Percentiles rank a stretch among this genome's conserved stretches.
Conservation (phyloP, 352 stramenopile species). For the Globisporangium recalcitrans region DNA sequence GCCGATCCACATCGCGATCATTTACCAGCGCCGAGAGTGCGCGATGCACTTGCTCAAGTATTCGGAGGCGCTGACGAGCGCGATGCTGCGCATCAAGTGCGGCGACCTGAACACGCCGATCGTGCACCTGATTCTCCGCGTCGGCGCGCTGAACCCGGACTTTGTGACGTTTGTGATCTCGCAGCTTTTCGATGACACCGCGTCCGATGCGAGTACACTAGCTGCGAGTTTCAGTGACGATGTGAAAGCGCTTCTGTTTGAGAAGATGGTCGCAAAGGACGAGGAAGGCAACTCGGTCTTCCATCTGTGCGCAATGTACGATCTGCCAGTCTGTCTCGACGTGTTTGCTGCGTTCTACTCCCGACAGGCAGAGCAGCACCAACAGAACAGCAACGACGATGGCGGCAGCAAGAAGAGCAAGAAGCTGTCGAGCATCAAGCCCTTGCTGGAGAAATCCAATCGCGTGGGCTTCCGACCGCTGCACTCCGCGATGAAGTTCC, state of each 20-base stretch:
- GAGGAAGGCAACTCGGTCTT: conserved; percentile 79
- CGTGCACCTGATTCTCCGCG: conserved; percentile 60
- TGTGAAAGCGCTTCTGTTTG: conserved; percentile 42
- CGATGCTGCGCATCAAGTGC: conserved; percentile 63
- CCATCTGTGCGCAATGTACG: conserved; percentile 67
- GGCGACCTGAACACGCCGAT: conserved; percentile 60
- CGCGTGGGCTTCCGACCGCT: conserved; percentile 56
- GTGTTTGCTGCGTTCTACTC: conserved; percentile 41
- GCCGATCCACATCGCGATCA: conserved; percentile 65
- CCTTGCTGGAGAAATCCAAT: conserved; percentile 51
- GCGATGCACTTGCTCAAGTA: conserved; percentile 49
- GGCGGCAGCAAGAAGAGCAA: background rate
- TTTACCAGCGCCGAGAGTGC: conserved; percentile 46
- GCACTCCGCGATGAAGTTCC: conserved; percentile 71
- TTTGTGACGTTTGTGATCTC: conserved; percentile 39
- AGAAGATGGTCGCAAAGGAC: conserved; percentile 47
- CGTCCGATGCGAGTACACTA: background rate
- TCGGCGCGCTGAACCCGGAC: conserved; percentile 47
- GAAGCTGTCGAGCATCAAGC: conserved; percentile 26
- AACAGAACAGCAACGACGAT: conserved; percentile 13
- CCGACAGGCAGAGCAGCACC: conserved; percentile 20
- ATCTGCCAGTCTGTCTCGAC: conserved; percentile 44
- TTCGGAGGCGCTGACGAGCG: conserved; percentile 57
- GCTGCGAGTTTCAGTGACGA: conserved; percentile 20
- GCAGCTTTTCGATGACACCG: conserved; percentile 28